Evolutionary conservation across 345 rosid species (phyloP), one percentile per base, ranked within the genome.

Genomic region (Pseudoturritis turrita): DNA sequence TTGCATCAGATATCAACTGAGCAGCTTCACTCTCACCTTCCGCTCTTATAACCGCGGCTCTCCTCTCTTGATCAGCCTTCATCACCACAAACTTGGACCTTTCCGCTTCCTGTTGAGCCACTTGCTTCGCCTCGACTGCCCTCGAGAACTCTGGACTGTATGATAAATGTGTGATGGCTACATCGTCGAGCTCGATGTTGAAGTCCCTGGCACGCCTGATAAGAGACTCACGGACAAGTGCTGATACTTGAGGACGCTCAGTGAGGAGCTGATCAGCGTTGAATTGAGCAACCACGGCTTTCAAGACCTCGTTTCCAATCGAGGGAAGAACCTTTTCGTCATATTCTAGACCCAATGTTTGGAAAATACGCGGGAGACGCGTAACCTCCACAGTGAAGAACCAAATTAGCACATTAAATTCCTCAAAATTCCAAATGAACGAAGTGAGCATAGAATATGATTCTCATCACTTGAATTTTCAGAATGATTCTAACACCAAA

Each of bases 1-100:
- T 95, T 5, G 98, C 96, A 39, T 90, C 93, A 3, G 98, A 96
- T 22, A 96, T 96, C 51, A 96, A 62, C 77, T 81, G 89, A 0
- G 99, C 98, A 69, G 98, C 83, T 79, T 96, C 96, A 76, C 99
- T 96, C 80, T 96, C 99, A 84, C 99, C 99, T 80, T 96, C 96
- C 0, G 98, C 99, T 71, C 98, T 81, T 46, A 96, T 87, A 79
- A 96, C 63, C 12, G 99, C 96, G 36, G 99, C 98, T 78, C 96
- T 85, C 81, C 97, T 92, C 84, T 96, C 99, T 77, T 92, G 99
- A 68, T 96, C 99, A 75, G 99, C 98, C 70, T 92, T 96, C 88
- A 82, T 83, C 80, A 96, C 99, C 18, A 96, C 85, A 64, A 92
- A 96, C 74, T 87, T 96, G 0, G 98, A 96, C 78, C 99, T 79